These are phyloP conservation scores for Neltuma alba DNA, from an alignment of 306 rosid species.

Conservation along the genomic window DNA sequence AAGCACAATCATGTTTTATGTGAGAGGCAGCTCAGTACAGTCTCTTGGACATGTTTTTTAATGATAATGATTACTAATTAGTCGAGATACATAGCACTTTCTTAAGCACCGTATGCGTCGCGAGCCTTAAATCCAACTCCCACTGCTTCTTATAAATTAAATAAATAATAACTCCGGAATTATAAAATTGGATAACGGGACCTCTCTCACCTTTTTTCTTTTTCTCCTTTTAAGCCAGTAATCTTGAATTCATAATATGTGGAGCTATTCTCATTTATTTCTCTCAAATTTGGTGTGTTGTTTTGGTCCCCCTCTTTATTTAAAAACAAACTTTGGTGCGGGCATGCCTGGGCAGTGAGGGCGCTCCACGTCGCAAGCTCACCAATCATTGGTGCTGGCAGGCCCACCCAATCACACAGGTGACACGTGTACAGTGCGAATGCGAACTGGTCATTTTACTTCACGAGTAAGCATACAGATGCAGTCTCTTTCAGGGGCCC, in stretches of 20 bases:
- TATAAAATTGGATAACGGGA: slow-evolving; percentile 15
- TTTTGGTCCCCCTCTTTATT: not conserved
- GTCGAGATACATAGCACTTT: not conserved
- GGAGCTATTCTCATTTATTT: not conserved
- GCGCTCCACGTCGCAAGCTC: slow-evolving; percentile 28
- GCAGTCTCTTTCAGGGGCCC: slow-evolving; percentile 48
- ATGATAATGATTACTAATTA: too few relatives aligned
- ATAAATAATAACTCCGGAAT: not conserved
- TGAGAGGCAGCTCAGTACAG: not conserved
- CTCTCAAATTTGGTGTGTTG: not conserved
- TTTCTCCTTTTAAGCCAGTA: too few relatives aligned
- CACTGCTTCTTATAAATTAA: slow-evolving; percentile 36
- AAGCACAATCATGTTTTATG: not conserved
- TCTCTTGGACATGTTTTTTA: not conserved
- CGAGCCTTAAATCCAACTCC: not conserved
- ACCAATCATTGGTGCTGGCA: slow-evolving; percentile 38
- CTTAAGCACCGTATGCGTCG: not conserved
- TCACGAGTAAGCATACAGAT: slow-evolving; percentile 56
- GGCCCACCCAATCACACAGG: not conserved
- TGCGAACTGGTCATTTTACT: slow-evolving; percentile 49
- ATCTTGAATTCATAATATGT: not conserved
- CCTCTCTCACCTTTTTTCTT: slow-evolving; percentile 31
- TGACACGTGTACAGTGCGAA: slow-evolving; percentile 36
- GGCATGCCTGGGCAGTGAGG: not conserved
- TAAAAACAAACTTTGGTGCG: not conserved